Conservation (phyloP, 257 asterid genomes). For the Eustoma russellianum region DNA sequence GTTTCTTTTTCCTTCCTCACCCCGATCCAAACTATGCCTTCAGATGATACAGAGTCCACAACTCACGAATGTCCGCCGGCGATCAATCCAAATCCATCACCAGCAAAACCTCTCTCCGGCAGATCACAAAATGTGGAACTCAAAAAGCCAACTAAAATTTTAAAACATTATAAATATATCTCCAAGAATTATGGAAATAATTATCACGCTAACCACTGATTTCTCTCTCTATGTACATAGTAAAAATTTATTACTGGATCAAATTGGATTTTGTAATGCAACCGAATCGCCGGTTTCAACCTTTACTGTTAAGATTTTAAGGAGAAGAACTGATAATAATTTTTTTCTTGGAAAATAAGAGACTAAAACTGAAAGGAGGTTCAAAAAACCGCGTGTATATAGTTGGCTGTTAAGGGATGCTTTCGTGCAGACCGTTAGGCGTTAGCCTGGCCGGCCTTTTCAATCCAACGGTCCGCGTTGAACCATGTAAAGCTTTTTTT, state of each 20-base stretch:
- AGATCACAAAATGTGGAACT: constrained; percentile 3
- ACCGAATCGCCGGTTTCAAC: constrained; percentile 3
- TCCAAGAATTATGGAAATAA: constrained; percentile 4
- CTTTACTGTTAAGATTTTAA: constrained; percentile 2
- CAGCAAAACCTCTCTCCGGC: too few species aligned
- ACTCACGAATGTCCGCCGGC: too few species aligned
- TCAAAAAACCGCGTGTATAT: constrained; percentile 15
- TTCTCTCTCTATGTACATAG: constrained; percentile 1
- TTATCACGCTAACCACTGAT: constrained; percentile 3
- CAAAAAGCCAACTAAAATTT: neutral
- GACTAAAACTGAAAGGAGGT: neutral
- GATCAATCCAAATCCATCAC: too few species aligned
- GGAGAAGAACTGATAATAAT: neutral
- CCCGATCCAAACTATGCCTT: too few species aligned
- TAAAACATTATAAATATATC: neutral
- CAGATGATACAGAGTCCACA: too few species aligned
- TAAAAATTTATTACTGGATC: too few species aligned
- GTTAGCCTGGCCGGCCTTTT: constrained; percentile 21
- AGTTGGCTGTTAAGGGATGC: constrained; percentile 1
- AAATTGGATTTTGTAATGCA: neutral
- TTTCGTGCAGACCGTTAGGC: constrained; percentile 1
- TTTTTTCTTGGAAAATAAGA: neutral
- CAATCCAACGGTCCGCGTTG: constrained; percentile 10
- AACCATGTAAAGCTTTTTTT: neutral
- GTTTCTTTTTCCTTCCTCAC: constrained; percentile 3